phyloP scores from a whole-genome alignment of 2,329 filamentous ascomycete species.

The Onygenales sp. region DNA sequence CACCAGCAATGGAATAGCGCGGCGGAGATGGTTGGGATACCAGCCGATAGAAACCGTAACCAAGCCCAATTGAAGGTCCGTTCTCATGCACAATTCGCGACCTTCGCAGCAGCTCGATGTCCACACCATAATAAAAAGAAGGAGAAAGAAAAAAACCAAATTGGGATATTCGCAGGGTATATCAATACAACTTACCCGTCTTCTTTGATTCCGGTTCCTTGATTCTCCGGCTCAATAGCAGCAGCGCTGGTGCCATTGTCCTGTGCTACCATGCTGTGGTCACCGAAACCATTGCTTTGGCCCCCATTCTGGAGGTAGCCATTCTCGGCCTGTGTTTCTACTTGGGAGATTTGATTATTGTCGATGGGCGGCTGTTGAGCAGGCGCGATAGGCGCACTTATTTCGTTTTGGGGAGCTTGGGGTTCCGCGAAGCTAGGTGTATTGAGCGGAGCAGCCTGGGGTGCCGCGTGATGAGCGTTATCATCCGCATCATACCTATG shows the following conservation, averaged over 20 bases:
- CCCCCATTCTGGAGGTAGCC: neutral
- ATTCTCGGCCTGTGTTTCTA: slow-evolving; percentile 12
- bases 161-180: neutral
- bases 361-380: slow-evolving; percentile 25
- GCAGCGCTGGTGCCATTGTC: slow-evolving; percentile 12
- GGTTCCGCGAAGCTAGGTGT: slow-evolving; percentile 30
- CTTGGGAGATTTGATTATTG: slow-evolving; percentile 19
- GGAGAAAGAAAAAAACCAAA: neutral
- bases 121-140: neutral
- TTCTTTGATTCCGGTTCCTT: slow-evolving; percentile 60
- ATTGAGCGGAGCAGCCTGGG: slow-evolving; percentile 14
- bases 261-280: slow-evolving; percentile 20
- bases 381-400: slow-evolving; percentile 11
- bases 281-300: slow-evolving; percentile 16
- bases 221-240: slow-evolving; percentile 23
- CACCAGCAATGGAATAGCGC: neutral
- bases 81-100: neutral
- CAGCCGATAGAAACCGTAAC: neutral
- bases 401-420: slow-evolving; percentile 16
- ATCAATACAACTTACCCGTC: slow-evolving; percentile 64
- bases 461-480: slow-evolving; percentile 24
- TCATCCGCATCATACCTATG: slow-evolving; percentile 60
- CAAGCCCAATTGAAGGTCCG: neutral
- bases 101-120: neutral
- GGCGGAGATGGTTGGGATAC: neutral